Conservation (phyloP, 2,329 filamentous ascomycete genomes). For the Cytospora mali region DNA sequence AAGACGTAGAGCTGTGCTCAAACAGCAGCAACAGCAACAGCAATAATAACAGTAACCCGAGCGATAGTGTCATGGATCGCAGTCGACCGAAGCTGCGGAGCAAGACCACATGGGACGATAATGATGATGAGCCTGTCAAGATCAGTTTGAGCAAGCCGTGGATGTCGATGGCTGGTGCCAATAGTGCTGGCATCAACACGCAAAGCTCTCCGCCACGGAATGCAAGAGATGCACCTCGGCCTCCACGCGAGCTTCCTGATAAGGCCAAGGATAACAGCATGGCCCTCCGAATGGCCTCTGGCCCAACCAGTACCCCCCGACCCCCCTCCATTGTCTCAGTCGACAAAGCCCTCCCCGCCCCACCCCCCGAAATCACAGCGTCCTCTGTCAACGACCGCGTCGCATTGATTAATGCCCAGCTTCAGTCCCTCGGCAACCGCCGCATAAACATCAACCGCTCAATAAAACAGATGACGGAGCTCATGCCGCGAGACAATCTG, state of each 20-base stretch:
- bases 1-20: conserved; percentile 36
- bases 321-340: conserved; percentile 41
- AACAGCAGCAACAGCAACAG: conserved; percentile 16
- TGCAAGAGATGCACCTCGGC: conserved; percentile 3
- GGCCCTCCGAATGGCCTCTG: conserved; percentile 18
- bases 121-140: conserved; percentile 35
- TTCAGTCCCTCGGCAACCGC: conserved; percentile 66
- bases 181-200: conserved; percentile 26
- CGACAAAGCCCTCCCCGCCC: conserved; percentile 62
- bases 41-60: conserved; percentile 21
- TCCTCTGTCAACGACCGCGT: conserved; percentile 62
- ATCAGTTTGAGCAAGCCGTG: conserved; percentile 41
- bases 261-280: neutral
- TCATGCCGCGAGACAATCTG: conserved; percentile 72
- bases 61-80: conserved; percentile 44
- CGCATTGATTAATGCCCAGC: conserved; percentile 65
- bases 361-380: conserved; percentile 60
- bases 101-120: conserved; percentile 31
- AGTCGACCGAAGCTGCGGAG: conserved; percentile 40
- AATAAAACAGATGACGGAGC: conserved; percentile 76
- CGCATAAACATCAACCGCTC: conserved; percentile 71
- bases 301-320: conserved; percentile 22
- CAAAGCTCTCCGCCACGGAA: conserved; percentile 19
- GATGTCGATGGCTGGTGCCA: conserved; percentile 35
- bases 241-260: conserved; percentile 12